Evolutionary conservation across 306 rosid genomes (phyloP), one percentile per base, ranked within the genome.

Genomic region (Neltuma alba): DNA sequence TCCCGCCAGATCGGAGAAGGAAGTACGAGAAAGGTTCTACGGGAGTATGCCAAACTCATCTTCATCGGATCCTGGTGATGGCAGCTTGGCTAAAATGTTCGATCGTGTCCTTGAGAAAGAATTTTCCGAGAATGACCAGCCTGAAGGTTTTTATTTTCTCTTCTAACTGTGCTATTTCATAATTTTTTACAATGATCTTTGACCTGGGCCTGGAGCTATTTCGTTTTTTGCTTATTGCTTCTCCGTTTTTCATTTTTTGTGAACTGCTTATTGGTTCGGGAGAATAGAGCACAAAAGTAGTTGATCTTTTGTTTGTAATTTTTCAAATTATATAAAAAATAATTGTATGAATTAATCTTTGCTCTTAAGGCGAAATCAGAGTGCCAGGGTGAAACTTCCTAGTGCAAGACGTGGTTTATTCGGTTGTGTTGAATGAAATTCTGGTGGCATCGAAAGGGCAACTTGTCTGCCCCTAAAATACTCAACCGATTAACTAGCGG

Each of bases 81-180:
- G 87, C 13, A 87, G 85, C 81, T 85, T 95, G 48, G 99, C 99
- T 69, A 88, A 95, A 83, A 95, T 95, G 97, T 92, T 95, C 86
- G 99, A 95, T 88, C 94, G 97, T 76, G 99, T 95, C 40, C 94
- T 95, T 50, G 98, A 95, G 92, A 95, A 95, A 76, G 99, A 95
- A 91, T 95, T 95, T 76, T 84, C 99, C 34, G 99, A 95, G 28
- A 95, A 95, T 76, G 99, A 95, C 77, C 95, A 89, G 75, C 91
- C 95, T 5, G 96, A 95, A 92, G 99, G 99, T 94, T 76, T 72
- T 72, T 11, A 7, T 36, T 57, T 48, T 77, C 9, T 44, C 23
- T 75, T 3, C 31, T 15, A 41, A 42, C 2, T 38, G 44, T 44
- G 16, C 57, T 37, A 74, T 52, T 42, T 57, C 64, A 18, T 52